Evolutionary conservation across 495 filamentous ascomycete species (phyloP).

Genomic region (Penicillium paxilli): DNA sequence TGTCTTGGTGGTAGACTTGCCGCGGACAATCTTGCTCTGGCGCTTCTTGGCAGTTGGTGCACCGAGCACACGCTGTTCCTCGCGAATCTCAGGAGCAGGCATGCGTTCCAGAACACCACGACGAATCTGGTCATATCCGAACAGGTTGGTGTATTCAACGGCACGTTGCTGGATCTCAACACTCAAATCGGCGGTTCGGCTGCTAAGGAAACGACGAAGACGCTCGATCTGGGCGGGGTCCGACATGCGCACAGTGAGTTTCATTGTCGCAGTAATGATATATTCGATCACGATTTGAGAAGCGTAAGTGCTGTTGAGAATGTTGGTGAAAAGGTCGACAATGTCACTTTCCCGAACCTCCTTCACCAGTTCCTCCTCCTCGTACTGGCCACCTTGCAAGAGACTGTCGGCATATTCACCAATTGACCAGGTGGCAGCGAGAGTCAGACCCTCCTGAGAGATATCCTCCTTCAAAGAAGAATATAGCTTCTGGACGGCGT

Average conservation of each 20-base stretch:
- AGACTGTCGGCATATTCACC: slow-evolving; percentile 94
- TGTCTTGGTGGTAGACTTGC: slow-evolving; percentile 70
- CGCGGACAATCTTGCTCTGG: slow-evolving; percentile 67
- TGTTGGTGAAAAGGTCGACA: slow-evolving; percentile 84
- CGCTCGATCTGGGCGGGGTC: slow-evolving; percentile 82
- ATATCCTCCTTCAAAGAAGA: slow-evolving; percentile 89
- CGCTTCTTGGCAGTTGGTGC: slow-evolving; percentile 72
- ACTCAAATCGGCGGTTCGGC: slow-evolving; percentile 78
- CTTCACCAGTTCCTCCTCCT: slow-evolving; percentile 90
- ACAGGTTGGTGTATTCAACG: slow-evolving; percentile 93
- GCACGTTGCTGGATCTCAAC: slow-evolving; percentile 95
- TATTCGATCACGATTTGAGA: slow-evolving; percentile 90
- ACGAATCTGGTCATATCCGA: slow-evolving; percentile 83
- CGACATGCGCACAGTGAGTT: slow-evolving; percentile 85
- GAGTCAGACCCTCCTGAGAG: slow-evolving; percentile 90
- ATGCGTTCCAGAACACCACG: slow-evolving; percentile 93
- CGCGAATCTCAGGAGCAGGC: slow-evolving; percentile 94
- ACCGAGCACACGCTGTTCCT: slow-evolving; percentile 87
- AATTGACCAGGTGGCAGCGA: slow-evolving; percentile 97
- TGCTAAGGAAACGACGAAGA: slow-evolving; percentile 72
- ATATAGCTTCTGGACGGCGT: slow-evolving; percentile 94
- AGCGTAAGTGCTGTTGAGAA: slow-evolving; percentile 90
- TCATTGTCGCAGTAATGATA: slow-evolving; percentile 92
- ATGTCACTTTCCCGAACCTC: slow-evolving; percentile 89
- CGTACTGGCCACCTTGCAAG: slow-evolving; percentile 84